phyloP scores from a whole-genome alignment of 441 rosid species.

The Croton setiger region DNA sequence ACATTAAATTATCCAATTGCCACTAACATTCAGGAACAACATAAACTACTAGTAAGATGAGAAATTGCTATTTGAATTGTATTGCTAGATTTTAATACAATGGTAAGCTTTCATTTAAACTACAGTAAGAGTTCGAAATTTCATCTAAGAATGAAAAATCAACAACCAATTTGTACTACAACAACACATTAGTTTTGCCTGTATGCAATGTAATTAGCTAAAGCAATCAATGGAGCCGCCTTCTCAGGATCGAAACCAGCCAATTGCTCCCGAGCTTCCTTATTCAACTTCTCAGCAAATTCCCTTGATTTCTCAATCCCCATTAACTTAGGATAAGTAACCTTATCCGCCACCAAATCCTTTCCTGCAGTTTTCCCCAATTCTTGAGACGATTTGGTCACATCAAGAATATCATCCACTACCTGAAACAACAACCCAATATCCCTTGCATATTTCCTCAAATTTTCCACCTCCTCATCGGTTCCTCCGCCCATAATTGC shows the following conservation, averaged over 20 bases:
- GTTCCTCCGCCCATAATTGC: constrained; percentile 80
- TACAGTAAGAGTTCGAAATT: background rate
- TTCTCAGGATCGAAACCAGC: constrained; percentile 56
- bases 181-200: constrained; percentile 57
- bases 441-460: constrained; percentile 66
- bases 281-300: constrained; percentile 62
- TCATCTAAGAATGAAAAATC: background rate
- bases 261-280: constrained; percentile 60
- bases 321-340: constrained; percentile 79
- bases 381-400: constrained; percentile 70
- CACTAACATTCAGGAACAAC: background rate
- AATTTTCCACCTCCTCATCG: constrained; percentile 61
- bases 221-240: constrained; percentile 83
- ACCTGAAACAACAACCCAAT: constrained; percentile 81
- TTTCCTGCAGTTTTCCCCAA: constrained; percentile 92
- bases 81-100: background rate
- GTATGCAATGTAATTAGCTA: constrained; percentile 80
- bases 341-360: constrained; percentile 52
- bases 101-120: background rate
- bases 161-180: constrained; percentile 2
- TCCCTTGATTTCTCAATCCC: constrained; percentile 75
- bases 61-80: background rate
- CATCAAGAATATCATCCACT: constrained; percentile 81
- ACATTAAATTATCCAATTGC: background rate
- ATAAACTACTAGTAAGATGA: background rate